Conservation (phyloP, 371 early-diverging fungal species). For the Mortierella sp. region DNA sequence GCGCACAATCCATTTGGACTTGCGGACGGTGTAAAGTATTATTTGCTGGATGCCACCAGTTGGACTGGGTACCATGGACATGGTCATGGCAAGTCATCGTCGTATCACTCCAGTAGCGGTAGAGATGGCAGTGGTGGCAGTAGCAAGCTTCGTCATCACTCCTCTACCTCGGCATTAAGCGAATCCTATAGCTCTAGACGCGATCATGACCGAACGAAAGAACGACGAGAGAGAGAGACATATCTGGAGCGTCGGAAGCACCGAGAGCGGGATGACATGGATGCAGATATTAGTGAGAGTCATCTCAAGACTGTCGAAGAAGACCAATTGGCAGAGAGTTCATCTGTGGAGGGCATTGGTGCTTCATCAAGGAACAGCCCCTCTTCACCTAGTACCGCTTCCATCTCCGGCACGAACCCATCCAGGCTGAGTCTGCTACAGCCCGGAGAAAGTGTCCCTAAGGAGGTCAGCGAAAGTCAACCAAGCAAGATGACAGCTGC, state of each 20-base stretch:
- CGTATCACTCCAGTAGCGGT: conserved; percentile 30
- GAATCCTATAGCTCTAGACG: conserved; percentile 32
- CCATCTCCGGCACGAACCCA: conserved; percentile 9
- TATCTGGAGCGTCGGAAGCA: conserved; percentile 28
- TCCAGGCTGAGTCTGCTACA: conserved; percentile 16
- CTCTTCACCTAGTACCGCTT: no score
- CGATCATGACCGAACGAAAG: conserved; percentile 28
- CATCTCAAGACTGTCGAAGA: conserved; percentile 18
- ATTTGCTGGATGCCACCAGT: conserved; percentile 67
- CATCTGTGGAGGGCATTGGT: neutral
- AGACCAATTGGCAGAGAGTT: neutral
- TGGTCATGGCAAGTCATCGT: conserved; percentile 43
- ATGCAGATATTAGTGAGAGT: conserved; percentile 1
- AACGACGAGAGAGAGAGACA: conserved; percentile 4
- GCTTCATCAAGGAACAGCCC: neutral
- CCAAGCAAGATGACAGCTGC: neutral
- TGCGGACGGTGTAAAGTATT: conserved; percentile 67
- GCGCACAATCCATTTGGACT: conserved; percentile 75
- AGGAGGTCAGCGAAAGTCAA: conserved; percentile 1
- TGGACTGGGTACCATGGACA: conserved; percentile 56
- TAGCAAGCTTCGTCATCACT: conserved; percentile 44
- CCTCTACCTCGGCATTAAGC: conserved; percentile 29
- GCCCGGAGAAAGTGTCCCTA: neutral
- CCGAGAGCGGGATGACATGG: conserved; percentile 10
- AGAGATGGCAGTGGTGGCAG: conserved; percentile 25